Percentiles rank a stretch among this genome's conserved stretches.
These are phyloP conservation scores for Lodderomyces jiufengensis DNA, from an alignment of 1,139 yeast species.

Conservation along the genomic window DNA sequence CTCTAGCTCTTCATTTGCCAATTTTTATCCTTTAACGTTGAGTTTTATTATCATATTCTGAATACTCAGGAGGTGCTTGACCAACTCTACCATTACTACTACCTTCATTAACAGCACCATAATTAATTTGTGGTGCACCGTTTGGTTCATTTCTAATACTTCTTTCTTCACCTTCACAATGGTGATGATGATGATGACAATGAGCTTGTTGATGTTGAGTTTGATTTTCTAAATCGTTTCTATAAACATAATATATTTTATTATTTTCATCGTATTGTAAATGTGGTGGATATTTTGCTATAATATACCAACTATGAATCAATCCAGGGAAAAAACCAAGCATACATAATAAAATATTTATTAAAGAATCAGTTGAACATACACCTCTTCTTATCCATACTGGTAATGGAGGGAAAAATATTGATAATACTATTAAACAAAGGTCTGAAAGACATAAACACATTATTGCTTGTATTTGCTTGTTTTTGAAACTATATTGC, in stretches of 20 bases:
- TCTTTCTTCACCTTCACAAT: neutral
- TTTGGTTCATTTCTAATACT: conserved; percentile 10
- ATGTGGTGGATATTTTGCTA: conserved; percentile 44
- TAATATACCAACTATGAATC: conserved; percentile 64
- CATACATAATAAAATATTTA: conserved; percentile 54
- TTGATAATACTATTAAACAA: conserved; percentile 54
- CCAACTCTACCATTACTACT: conserved; percentile 6
- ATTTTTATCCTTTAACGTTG: conserved; percentile 9
- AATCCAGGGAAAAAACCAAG: conserved; percentile 70
- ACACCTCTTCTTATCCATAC: conserved; percentile 67
- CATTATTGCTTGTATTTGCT: conserved; percentile 11
- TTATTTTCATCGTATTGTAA: conserved; percentile 11
- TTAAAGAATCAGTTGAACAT: conserved; percentile 58
- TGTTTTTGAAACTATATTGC: too few species aligned
- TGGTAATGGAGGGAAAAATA: conserved; percentile 68
- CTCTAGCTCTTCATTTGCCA: too few species aligned
- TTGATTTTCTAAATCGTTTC: conserved; percentile 33
- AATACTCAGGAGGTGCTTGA: conserved; percentile 34
- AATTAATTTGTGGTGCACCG: conserved; percentile 13
- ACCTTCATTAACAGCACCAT: conserved; percentile 28
- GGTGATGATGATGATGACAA: conserved; percentile 21
- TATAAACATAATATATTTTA: conserved; percentile 31
- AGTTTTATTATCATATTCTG: conserved; percentile 25
- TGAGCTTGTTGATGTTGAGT: conserved; percentile 16
- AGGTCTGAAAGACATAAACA: conserved; percentile 42